phyloP scores from a whole-genome alignment of 2,329 filamentous ascomycete genomes.

The Alternaria brassicicola region DNA sequence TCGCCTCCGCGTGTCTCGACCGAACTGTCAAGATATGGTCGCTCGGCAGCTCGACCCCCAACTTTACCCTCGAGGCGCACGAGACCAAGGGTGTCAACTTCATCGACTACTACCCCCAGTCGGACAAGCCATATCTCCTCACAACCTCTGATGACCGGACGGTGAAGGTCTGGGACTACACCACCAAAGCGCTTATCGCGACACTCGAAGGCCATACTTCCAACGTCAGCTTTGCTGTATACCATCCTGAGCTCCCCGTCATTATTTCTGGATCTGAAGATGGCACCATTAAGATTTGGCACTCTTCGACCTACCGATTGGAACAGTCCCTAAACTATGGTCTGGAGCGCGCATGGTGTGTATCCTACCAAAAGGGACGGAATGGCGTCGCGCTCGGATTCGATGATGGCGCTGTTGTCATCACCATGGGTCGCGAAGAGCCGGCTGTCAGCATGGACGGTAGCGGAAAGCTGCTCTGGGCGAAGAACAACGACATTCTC shows the following conservation, averaged over 20 bases:
- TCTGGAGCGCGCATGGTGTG: constrained; percentile 95
- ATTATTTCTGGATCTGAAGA: constrained; percentile 99
- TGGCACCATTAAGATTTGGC: constrained; percentile 97
- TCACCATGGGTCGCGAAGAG: constrained; percentile 97
- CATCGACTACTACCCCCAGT: constrained; percentile 81
- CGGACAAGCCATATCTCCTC: constrained; percentile 81
- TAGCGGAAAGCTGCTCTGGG: constrained; percentile 96
- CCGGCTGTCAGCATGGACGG: constrained; percentile 97
- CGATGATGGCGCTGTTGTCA: constrained; percentile 95
- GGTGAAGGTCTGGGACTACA: constrained; percentile 99
- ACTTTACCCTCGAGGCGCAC: constrained; percentile 96
- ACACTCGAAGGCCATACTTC: constrained; percentile 96
- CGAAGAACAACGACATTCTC: constrained; percentile 91
- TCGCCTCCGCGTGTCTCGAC: constrained; percentile 93
- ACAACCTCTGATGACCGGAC: constrained; percentile 97
- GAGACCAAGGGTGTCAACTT: constrained; percentile 98
- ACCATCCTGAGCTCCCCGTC: constrained; percentile 93
- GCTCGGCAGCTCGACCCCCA: constrained; percentile 88
- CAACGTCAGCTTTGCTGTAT: constrained; percentile 97
- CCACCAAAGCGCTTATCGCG: constrained; percentile 94
- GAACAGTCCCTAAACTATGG: constrained; percentile 97
- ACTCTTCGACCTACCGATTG: constrained; percentile 94
- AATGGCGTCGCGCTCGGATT: constrained; percentile 96
- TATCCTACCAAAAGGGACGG: constrained; percentile 91
- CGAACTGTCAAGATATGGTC: constrained; percentile 98